Conservation (phyloP, 1,139 yeast genomes). For the Hansenula sp. region DNA sequence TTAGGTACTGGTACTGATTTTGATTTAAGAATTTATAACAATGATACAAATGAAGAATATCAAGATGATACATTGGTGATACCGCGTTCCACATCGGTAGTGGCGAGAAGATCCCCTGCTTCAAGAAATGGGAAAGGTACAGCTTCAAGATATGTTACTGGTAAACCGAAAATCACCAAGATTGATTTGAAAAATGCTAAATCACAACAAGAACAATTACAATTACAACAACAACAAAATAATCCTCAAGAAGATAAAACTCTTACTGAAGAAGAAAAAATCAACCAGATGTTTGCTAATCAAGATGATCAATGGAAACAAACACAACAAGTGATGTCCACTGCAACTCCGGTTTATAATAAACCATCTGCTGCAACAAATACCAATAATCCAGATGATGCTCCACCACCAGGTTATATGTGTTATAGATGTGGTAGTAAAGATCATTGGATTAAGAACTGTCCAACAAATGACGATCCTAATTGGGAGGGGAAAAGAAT, state of each 20-base stretch:
- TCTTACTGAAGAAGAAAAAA: constrained; percentile 80
- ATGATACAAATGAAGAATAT: constrained; percentile 79
- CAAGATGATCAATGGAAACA: constrained; percentile 94
- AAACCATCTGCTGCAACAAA: constrained; percentile 39
- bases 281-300: constrained; percentile 86
- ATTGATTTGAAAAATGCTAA: constrained; percentile 25
- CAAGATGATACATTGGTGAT: constrained; percentile 80
- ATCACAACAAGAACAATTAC: constrained; percentile 4
- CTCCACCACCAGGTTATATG: constrained; percentile 91
- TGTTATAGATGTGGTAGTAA: constrained; percentile 96
- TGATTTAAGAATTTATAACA: constrained; percentile 69
- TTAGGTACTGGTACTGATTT: constrained; percentile 84
- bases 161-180: constrained; percentile 62
- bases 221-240: constrained; percentile 22
- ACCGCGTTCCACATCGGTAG: constrained; percentile 81
- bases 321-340: constrained; percentile 87
- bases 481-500: constrained; percentile 90
- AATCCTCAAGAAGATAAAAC: constrained; percentile 30
- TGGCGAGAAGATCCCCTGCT: constrained; percentile 80
- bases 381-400: constrained; percentile 37
- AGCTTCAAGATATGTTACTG: constrained; percentile 79
- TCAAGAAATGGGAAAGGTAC: constrained; percentile 57
- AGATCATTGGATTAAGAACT: constrained; percentile 94
- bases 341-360: constrained; percentile 59
- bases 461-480: constrained; percentile 93